Conservation (phyloP, 2,329 filamentous ascomycete genomes). For the Pyrenochaeta sp. region DNA sequence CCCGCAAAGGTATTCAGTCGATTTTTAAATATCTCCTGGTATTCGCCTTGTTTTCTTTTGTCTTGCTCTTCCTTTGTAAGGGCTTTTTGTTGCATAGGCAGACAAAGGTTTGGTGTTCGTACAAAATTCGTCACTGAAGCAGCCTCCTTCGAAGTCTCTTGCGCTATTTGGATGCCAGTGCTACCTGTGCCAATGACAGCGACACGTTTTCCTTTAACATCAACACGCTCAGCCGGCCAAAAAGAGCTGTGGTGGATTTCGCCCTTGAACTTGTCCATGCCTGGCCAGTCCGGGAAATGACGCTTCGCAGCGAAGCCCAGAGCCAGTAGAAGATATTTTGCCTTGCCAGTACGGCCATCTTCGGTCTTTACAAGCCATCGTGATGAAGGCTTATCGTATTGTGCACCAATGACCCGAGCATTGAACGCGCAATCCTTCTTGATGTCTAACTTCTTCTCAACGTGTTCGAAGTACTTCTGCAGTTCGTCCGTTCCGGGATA, state of each 20-base stretch:
- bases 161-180: constrained; percentile 70
- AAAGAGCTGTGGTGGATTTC: constrained; percentile 67
- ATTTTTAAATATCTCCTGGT: constrained; percentile 59
- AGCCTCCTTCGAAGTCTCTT: constrained; percentile 65
- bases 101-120: constrained; percentile 70
- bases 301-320: constrained; percentile 67
- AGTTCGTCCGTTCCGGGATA: constrained; percentile 64
- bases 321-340: constrained; percentile 63
- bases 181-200: constrained; percentile 72
- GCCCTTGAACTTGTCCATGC: constrained; percentile 68
- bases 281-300: constrained; percentile 68
- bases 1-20: constrained; percentile 66
- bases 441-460: constrained; percentile 63
- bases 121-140: constrained; percentile 68
- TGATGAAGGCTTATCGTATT: constrained; percentile 58
- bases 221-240: constrained; percentile 67
- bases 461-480: constrained; percentile 66
- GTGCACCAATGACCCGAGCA: constrained; percentile 62
- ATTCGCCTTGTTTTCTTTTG: constrained; percentile 47
- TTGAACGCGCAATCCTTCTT: constrained; percentile 67
- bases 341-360: constrained; percentile 60
- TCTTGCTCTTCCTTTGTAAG: constrained; percentile 63
- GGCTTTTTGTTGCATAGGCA: constrained; percentile 66
- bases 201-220: constrained; percentile 65
- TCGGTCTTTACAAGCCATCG: constrained; percentile 62